These are phyloP conservation scores for button mushroom (Agaricus bisporus) DNA, from an alignment of 768 basidiomycete genomes.

Conservation along the genomic window DNA sequence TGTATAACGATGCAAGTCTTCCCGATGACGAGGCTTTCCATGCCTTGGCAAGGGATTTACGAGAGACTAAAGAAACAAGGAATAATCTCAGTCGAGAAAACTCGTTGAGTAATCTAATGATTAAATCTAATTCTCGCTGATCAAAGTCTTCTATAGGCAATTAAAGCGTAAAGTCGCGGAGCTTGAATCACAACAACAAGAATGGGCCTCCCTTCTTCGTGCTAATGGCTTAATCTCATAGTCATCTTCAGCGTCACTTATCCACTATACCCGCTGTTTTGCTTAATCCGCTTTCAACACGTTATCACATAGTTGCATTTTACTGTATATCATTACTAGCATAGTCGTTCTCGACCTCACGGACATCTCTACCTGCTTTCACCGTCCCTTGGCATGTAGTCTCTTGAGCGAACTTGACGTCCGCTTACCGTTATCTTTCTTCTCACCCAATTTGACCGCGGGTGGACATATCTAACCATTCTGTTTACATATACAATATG, in stretches of 20 bases:
- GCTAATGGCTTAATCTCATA: slow-evolving; percentile 36
- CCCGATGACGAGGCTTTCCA: slow-evolving; percentile 80
- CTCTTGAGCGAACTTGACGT: neutral
- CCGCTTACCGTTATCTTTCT: neutral
- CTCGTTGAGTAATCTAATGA: slow-evolving; percentile 43
- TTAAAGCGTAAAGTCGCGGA: slow-evolving; percentile 67
- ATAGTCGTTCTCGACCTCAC: neutral
- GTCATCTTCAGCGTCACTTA: neutral
- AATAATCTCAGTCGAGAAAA: slow-evolving; percentile 78
- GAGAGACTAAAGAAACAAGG: slow-evolving; percentile 66
- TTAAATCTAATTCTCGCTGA: neutral
- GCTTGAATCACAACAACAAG: slow-evolving; percentile 69
- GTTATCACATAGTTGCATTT: neutral
- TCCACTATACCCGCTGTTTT: neutral
- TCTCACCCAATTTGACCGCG: neutral
- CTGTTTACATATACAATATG: too few relatives aligned
- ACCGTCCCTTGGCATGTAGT: neutral
- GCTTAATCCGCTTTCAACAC: neutral
- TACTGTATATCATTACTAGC: slow-evolving; percentile 2
- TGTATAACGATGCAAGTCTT: slow-evolving; percentile 82
- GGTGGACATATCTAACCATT: too few relatives aligned
- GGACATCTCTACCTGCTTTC: neutral
- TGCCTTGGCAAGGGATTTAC: slow-evolving; percentile 70
- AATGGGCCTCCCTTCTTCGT: slow-evolving; percentile 68
- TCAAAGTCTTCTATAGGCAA: slow-evolving; percentile 35